Evolutionary conservation across 1,139 yeast species (phyloP), one percentile per base, ranked within the genome.

Genomic region (Saccharomyces uvarum): DNA sequence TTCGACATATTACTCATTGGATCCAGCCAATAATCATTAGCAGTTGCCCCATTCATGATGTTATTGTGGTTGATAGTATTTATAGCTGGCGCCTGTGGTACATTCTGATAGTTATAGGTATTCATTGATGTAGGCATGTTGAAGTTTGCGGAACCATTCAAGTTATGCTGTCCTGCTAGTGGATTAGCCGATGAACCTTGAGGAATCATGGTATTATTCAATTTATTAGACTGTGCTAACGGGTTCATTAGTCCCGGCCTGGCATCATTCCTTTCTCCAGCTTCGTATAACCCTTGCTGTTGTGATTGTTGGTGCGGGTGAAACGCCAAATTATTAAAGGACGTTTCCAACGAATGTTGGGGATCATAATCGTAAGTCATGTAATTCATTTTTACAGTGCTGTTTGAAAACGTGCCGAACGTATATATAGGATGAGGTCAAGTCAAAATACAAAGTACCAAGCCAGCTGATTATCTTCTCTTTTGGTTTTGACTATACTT

Each of bases 281-380:
- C 54, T 51, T 53, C 56, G 53, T 38, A 57, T 55, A 54, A 51
- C 38, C 21, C 51, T 31, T 32, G 51, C 41, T 29, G 53, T 48
- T 50, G 44, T 46, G 48, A 54, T 54, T 46, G 58, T 47, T 38
- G 51, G n/a, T 51, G 53, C 14, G 44, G 44, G 11, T 51, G 50
- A 33, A 51, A 50, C 47, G 41, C 42, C 47, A 58, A 32, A 33
- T 56, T 53, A 33, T 38, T 48, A 19, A 58, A 58, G 26, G 57
- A 41, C n/a, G 58, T 42, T 38, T 57, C 58, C 27, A 57, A 42
- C 13, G 51, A 28, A 32, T 51, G 51, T 19, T 57, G 57, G 19
- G 54, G 55, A 27, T 58, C 61, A 29, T 52, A 59, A 19, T 53
- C 55, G 28, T 55, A 55, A 32, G 56, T 57, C 54, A 57, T 57